Evolutionary conservation across 106 monocot genomes (phyloP).

Genomic region (Alisma plantagoaquatica): DNA sequence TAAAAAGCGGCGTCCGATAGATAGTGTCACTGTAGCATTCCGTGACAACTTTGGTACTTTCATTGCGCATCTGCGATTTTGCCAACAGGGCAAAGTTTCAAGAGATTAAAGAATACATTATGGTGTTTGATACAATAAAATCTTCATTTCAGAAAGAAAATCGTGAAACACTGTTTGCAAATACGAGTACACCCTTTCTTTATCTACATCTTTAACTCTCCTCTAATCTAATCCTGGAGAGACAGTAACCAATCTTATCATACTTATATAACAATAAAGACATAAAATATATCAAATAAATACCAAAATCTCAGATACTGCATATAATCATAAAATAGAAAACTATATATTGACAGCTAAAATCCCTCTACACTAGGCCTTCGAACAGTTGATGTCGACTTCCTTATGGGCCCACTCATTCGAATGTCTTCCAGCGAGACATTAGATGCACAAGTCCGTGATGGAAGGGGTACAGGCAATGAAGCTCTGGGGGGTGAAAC

Average conservation of each 20-base stretch:
- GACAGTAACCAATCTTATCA: not conserved
- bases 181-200: not conserved
- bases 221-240: not conserved
- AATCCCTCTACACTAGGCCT: slow-evolving; percentile 61
- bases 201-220: slow-evolving; percentile 1
- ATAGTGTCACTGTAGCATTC: too few relatives aligned
- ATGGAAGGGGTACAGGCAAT: slow-evolving; percentile 22
- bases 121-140: too few relatives aligned
- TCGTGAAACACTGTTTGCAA: too few relatives aligned
- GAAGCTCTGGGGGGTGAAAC: slow-evolving; percentile 39
- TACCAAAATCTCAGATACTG: too few relatives aligned
- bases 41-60: too few relatives aligned
- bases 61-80: too few relatives aligned
- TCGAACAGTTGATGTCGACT: slow-evolving; percentile 16
- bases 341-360: slow-evolving; percentile 33
- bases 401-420: slow-evolving; percentile 15
- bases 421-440: slow-evolving; percentile 31
- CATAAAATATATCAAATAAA: too few relatives aligned
- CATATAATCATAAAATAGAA: not conserved
- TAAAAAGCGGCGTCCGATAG: too few relatives aligned
- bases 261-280: too few relatives aligned
- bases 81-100: too few relatives aligned
- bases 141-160: too few relatives aligned
- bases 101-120: too few relatives aligned
- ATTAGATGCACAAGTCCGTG: slow-evolving; percentile 46